Percentiles rank a stretch among this genome's conserved stretches.
Conservation (phyloP, 306 rosid species). For the Hippophae rhamnoides region DNA sequence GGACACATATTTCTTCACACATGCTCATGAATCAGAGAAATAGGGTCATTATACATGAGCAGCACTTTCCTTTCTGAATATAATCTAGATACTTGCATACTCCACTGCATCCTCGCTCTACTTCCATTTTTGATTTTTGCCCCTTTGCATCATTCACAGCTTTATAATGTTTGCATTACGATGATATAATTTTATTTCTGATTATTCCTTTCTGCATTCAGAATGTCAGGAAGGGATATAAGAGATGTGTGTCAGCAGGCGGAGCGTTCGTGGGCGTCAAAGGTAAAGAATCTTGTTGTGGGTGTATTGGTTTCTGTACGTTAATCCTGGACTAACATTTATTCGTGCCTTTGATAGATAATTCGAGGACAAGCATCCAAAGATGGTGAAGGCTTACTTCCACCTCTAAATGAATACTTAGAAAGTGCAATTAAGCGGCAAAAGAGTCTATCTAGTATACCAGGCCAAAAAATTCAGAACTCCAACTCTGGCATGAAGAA, state of each 20-base stretch:
- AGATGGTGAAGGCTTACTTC: slow-evolving; percentile 31
- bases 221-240: slow-evolving; percentile 95
- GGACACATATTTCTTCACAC: too few species aligned
- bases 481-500: slow-evolving; percentile 9
- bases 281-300: slow-evolving; percentile 31
- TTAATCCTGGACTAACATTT: background rate
- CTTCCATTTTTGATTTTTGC: background rate
- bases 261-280: slow-evolving; percentile 92
- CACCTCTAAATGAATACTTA: slow-evolving; percentile 32
- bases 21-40: too few species aligned
- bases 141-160: background rate
- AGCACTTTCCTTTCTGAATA: too few species aligned
- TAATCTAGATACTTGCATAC: too few species aligned
- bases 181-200: slow-evolving; percentile 2
- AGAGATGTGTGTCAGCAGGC: slow-evolving; percentile 85
- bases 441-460: slow-evolving; percentile 21
- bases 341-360: slow-evolving; percentile 39
- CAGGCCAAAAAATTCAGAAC: slow-evolving; percentile 5
- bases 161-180: background rate
- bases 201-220: slow-evolving; percentile 23
- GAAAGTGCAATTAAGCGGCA: slow-evolving; percentile 30
- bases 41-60: too few species aligned
- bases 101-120: too few species aligned
- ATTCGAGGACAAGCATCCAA: slow-evolving; percentile 36
- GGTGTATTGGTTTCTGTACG: background rate